Conservation (phyloP, 371 early-diverging fungal genomes). For the Chytridium lagenaria region DNA sequence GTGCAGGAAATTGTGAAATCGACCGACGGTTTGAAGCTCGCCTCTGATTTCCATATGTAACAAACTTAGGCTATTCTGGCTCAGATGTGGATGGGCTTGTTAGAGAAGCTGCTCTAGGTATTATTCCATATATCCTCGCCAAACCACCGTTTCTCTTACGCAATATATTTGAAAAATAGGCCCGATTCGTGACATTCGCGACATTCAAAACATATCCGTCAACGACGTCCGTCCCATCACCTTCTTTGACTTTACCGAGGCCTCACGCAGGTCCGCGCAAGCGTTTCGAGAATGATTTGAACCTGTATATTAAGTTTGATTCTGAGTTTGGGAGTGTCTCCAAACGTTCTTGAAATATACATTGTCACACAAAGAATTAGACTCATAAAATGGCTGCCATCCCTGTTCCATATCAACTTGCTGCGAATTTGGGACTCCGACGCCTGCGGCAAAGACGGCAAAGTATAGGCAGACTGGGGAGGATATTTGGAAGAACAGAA, state of each 20-base stretch:
- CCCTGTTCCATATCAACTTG: constrained; percentile 5
- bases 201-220: constrained; percentile 57
- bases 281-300: constrained; percentile 81
- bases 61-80: constrained; percentile 74
- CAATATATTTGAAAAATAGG: constrained; percentile 33
- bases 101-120: constrained; percentile 74
- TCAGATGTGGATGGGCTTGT: constrained; percentile 93
- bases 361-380: not conserved
- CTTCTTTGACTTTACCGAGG: constrained; percentile 75
- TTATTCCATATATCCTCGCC: not conserved
- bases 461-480: constrained; percentile 66
- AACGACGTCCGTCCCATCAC: constrained; percentile 78
- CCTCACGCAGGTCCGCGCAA: constrained; percentile 84
- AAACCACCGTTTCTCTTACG: too few species aligned
- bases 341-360: not conserved
- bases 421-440: not conserved
- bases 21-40: constrained; percentile 69
- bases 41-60: constrained; percentile 26
- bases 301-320: constrained; percentile 73
- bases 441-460: constrained; percentile 5
- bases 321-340: constrained; percentile 46
- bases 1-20: constrained; percentile 60
- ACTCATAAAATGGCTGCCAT: constrained; percentile 9
- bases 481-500: constrained; percentile 92
- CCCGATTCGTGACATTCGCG: constrained; percentile 68